Percentiles rank a stretch among this genome's conserved stretches.
phyloP scores from a whole-genome alignment of 192 early-diverging fungal species.

The Coemansia sp. region DNA sequence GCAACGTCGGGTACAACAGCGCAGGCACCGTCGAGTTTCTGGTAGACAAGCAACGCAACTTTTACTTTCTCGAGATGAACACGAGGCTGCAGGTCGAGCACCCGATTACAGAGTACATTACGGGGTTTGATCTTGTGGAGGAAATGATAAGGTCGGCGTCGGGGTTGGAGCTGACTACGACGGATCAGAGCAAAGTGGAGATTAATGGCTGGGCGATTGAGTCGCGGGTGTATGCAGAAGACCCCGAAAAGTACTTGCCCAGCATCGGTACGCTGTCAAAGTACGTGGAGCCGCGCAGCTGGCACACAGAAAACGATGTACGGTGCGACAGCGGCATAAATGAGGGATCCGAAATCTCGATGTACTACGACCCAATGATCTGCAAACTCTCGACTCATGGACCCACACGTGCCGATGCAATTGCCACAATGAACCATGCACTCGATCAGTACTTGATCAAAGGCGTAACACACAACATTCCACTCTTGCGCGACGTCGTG shows the following conservation, averaged over 20 bases:
- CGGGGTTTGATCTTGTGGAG: constrained; percentile 86
- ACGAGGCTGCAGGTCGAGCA: constrained; percentile 94
- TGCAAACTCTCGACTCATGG: constrained; percentile 89
- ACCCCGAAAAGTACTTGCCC: constrained; percentile 86
- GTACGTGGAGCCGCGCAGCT: constrained; percentile 70
- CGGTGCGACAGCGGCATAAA: constrained; percentile 91
- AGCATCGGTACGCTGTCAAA: constrained; percentile 76
- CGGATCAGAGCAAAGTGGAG: constrained; percentile 58
- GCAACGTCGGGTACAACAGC: constrained; percentile 86
- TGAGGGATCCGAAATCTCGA: constrained; percentile 85
- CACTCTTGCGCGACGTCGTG: no score
- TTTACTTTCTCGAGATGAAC: constrained; percentile 99
- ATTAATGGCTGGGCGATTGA: constrained; percentile 92
- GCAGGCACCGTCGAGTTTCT: constrained; percentile 99
- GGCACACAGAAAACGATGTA: constrained; percentile 53
- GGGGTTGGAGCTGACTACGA: constrained; percentile 74
- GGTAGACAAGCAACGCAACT: constrained; percentile 80
- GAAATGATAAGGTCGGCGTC: constrained; percentile 93
- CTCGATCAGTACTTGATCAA: constrained; percentile 82
- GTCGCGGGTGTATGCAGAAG: constrained; percentile 96
- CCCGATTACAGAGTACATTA: constrained; percentile 96
- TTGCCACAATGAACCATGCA: constrained; percentile 75
- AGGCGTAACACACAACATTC: no score
- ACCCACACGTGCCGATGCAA: constrained; percentile 74
- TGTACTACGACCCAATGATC: constrained; percentile 96